Evolutionary conservation across 2,329 filamentous ascomycete species (phyloP), one percentile per base, ranked within the genome.

Genomic region (Fusarium drepaniforme): DNA sequence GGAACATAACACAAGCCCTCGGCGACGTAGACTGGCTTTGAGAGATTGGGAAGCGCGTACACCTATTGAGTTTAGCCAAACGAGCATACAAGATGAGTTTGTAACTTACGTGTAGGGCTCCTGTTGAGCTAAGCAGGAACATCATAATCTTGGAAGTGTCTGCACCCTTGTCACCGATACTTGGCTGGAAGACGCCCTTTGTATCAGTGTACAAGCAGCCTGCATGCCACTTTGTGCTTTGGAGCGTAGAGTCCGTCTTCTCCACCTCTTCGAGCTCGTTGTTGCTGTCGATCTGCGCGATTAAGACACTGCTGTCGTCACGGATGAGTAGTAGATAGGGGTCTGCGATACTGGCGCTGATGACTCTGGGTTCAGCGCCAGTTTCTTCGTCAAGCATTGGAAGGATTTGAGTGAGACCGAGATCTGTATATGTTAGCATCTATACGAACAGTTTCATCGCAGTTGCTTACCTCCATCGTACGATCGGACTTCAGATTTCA

Each of bases 341-440:
- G 77, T 98, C 96, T 23, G 90, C 90, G 77, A 98, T 96, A 80
- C 94, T 97, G 42, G 94, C 93, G 78, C 91, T 93, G 56, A 95
- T 86, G 49, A 97, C 93, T 64, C 92, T 89, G 6, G 94, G 92
- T 78, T 98, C 94, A 23, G 90, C 92, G 15, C 93, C 95, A 0
- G 93, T 96, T 74, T 97, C 94, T 78, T 98, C 97, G 78, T 98
- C 97, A 72, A 94, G 90, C 89, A 98, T 95, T 1, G 96, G 95
- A 60, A 98, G 89, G 65, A 99, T 98, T 80, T 98, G 96, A 56
- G 93, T 92, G 64, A 99, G 88, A 13, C 93, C 94, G 69, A 99
- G 90, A 82, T 97, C 94, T 95, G 79, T n/a, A 9, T 0, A 18
- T 11, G 68, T 82, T 33, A 81, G 77, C 46, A 51, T 37, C 16